phyloP scores from a whole-genome alignment of 2,329 filamentous ascomycete genomes.

The Xylariaceae sp. region DNA sequence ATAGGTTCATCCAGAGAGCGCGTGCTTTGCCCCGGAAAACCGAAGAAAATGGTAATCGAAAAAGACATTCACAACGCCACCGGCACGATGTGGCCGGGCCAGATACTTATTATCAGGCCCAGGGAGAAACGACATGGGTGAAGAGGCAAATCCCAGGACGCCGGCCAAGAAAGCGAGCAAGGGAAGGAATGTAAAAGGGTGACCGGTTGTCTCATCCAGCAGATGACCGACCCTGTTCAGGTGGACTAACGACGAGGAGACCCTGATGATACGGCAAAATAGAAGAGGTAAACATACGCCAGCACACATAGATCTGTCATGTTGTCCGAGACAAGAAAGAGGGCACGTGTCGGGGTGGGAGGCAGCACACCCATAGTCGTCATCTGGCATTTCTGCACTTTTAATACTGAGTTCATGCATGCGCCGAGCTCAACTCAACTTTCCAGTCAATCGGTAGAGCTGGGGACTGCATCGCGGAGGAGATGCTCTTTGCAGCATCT shows the following conservation, averaged over 20 bases:
- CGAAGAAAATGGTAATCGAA: constrained; percentile 2
- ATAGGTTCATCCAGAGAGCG: background rate
- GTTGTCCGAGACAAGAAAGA: background rate
- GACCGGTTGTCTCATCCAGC: constrained; percentile 6
- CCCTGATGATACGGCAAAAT: background rate
- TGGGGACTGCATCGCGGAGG: too few species aligned
- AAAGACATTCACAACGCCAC: constrained; percentile 1
- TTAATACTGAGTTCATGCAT: too few species aligned
- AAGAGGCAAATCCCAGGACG: background rate
- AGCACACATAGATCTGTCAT: constrained; percentile 11
- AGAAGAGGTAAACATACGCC: background rate
- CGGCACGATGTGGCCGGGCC: background rate
- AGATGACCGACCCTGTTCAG: constrained; percentile 18
- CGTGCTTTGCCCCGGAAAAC: background rate
- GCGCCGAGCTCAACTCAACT: too few species aligned
- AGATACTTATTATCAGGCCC: background rate
- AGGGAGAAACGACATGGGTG: background rate
- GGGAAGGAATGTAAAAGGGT: background rate
- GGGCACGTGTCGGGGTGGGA: too few species aligned
- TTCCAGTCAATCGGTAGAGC: too few species aligned
- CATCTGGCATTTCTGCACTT: too few species aligned
- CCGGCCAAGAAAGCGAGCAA: background rate
- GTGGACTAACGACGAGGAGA: constrained; percentile 8
- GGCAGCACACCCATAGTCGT: too few species aligned
- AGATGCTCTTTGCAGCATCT: background rate